Base-by-base conservation (phyloP, 345 rosid species). In the Cardamine occulta region DNA sequence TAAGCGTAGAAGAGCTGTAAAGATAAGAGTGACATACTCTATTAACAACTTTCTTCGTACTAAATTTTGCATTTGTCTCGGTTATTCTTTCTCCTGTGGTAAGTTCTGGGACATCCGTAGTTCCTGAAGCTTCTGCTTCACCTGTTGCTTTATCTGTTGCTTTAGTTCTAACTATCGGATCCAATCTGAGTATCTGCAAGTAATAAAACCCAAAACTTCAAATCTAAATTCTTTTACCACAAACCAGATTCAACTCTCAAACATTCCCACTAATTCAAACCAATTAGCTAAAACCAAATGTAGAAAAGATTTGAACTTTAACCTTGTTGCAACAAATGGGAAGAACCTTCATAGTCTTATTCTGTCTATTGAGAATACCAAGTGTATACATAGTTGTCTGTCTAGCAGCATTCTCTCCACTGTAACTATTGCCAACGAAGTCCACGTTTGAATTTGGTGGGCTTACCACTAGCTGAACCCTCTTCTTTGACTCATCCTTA, bases 301-400 rank as follows among this genome's bases (percentile, higher is more conserved):
- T 42, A 51, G 8, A 39, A 29, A 28, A 15, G n/a, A 40, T 29
- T 15, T 8, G 13, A 48, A 2, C 3, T 13, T 35, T 19, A 40
- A 91, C 97, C 97, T 90, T 94, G 58, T 89, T 83, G 59, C 88
- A 68, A 77, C 93, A 96, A 80, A 94, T 74, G 2, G 98, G 96
- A 67, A 89, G 59, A 80, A 88, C 75, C 80, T 63, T 89, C 82
- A 94, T 77, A 10, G 86, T 85, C 70, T 77, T 80, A 17, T 83
- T 74, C 56, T 81, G 82, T 84, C 84, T 94, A 65, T 94, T 94
- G n/a, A 91, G 76, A 42, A 88, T 80, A 24, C 95, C 98, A 12
- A 94, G 84, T 0, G 88, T 82, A 68, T 86, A 86, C 29, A 80
- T 80, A 68, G 90, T 88, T 53, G 83, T 66, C 87, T 89, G 93